Base-by-base conservation (phyloP, 345 rosid genomes). In the Acer negundo region DNA sequence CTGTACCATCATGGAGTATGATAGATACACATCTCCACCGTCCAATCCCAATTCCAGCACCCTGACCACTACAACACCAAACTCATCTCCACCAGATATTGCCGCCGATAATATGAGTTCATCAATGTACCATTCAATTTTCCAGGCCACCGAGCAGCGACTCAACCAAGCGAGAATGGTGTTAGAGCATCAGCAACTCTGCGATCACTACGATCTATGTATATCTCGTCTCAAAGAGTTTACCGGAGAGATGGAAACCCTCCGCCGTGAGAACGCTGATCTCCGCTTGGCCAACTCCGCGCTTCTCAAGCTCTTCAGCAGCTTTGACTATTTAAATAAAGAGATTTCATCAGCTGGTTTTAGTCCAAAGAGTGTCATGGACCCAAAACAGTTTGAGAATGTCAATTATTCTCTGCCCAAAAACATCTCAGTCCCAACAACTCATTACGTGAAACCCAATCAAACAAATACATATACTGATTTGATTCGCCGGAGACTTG, bases 401-500 rank as follows among this genome's bases (percentile, higher is more conserved):
- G 38, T 35, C 38, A 31, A 31, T 31, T 31, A 31, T 31, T 31
- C 35, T 31, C 35, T 31, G 35, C 35, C 35, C 35, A 35, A 35
- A 35, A 35, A 35, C 38, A 35, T 4, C 38, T 35, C 38, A 35
- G 38, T 35, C 6, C 38, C 38, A 35, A 35, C 38, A 35, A 35
- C 38, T 35, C 38, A 35, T 35, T 7, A 49, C 55, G 16, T 49
- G 55, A 87, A 78, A 82, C 19, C 68, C 19, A 89, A 82, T 53
- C 87, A 76, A 49, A 44, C 78, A 16, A 73, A 81, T 77, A 35
- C 86, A 72, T 76, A 75, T 49, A 80, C 68, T 69, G 69, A 70
- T 35, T n/a, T 83, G 19, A 78, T 77, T 82, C 74, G 84, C 38
- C 87, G 80, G 3, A 83, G 82, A 72, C 11, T 71, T 13, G 19